phyloP scores from a whole-genome alignment of 2,329 filamentous ascomycete species.

The Cucurbitaria berberidis region DNA sequence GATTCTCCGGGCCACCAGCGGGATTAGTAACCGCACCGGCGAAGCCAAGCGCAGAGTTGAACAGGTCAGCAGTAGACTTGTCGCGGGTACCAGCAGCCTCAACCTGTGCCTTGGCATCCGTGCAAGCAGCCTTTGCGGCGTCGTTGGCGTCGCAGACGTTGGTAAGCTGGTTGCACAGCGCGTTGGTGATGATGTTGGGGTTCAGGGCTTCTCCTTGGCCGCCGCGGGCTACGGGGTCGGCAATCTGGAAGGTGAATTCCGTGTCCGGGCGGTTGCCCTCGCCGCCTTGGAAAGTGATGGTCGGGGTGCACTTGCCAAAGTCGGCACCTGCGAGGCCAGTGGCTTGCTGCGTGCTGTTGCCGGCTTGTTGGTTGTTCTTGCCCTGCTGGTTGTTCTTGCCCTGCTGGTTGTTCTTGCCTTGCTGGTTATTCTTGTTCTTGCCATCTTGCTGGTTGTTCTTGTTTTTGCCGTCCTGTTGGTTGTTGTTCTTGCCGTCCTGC shows the following conservation, averaged over 20 bases:
- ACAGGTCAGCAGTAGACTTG: slow-evolving; percentile 50
- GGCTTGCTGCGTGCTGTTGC: slow-evolving; percentile 17
- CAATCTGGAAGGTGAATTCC: slow-evolving; percentile 72
- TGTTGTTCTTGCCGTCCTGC: too few relatives aligned
- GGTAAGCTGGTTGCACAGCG: slow-evolving; percentile 71
- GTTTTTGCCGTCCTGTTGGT: too few relatives aligned
- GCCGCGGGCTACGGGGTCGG: slow-evolving; percentile 64
- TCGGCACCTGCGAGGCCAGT: slow-evolving; percentile 33
- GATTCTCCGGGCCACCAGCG: slow-evolving; percentile 35
- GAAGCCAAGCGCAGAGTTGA: slow-evolving; percentile 51
- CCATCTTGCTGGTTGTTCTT: too few relatives aligned
- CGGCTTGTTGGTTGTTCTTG: slow-evolving; percentile 14
- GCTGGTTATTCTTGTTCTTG: slow-evolving; percentile 7
- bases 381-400: slow-evolving; percentile 7
- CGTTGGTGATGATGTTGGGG: slow-evolving; percentile 76
- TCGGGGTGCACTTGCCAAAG: slow-evolving; percentile 47
- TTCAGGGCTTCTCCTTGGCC: slow-evolving; percentile 72
- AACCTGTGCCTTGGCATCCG: slow-evolving; percentile 61
- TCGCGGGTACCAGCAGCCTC: slow-evolving; percentile 51
- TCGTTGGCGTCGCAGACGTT: slow-evolving; percentile 70
- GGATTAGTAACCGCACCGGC: slow-evolving; percentile 43
- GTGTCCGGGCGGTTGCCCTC: slow-evolving; percentile 58
- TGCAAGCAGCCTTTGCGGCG: slow-evolving; percentile 63
- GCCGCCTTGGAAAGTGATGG: slow-evolving; percentile 68
- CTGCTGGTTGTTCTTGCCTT: slow-evolving; percentile 7